Conservation (phyloP, 805 yeast species). For the Yamadazyma laniorum region DNA sequence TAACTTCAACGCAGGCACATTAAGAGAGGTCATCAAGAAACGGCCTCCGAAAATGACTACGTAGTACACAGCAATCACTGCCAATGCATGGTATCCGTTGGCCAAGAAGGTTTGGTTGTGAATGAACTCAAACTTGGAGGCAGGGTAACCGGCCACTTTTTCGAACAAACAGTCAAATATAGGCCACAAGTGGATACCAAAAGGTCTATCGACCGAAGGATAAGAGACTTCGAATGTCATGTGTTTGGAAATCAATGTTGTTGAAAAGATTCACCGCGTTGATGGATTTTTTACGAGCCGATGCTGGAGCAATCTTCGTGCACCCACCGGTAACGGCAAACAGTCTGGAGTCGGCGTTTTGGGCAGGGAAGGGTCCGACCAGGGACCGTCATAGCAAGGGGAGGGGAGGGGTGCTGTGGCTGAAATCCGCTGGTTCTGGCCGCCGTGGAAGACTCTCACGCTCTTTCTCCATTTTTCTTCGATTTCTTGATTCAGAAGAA, state of each 20-base stretch:
- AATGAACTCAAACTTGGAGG: conserved; percentile 65
- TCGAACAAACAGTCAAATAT: conserved; percentile 53
- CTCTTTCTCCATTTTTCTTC: no score
- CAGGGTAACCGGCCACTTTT: conserved; percentile 51
- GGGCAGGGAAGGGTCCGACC: no score
- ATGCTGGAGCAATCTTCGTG: no score
- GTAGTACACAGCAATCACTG: conserved; percentile 42
- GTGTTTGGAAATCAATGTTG: conserved; percentile 2
- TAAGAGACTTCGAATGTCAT: conserved; percentile 23
- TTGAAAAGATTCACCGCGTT: no score
- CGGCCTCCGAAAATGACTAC: conserved; percentile 67
- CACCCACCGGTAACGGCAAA: no score
- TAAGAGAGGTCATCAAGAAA: conserved; percentile 48
- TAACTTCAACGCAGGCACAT: conserved; percentile 67
- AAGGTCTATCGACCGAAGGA: conserved; percentile 47
- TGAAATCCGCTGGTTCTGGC: no score
- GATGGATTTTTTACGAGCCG: no score
- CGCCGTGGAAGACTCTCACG: no score
- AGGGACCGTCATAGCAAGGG: no score
- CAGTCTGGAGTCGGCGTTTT: no score
- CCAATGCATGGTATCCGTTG: conserved; percentile 53
- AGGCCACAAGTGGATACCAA: conserved; percentile 67
- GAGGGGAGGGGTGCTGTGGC: no score
- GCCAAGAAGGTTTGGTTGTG: conserved; percentile 68
- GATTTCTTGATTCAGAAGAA: no score